Conservation (phyloP, 2,329 filamentous ascomycete genomes). For the Tolypocladium album region DNA sequence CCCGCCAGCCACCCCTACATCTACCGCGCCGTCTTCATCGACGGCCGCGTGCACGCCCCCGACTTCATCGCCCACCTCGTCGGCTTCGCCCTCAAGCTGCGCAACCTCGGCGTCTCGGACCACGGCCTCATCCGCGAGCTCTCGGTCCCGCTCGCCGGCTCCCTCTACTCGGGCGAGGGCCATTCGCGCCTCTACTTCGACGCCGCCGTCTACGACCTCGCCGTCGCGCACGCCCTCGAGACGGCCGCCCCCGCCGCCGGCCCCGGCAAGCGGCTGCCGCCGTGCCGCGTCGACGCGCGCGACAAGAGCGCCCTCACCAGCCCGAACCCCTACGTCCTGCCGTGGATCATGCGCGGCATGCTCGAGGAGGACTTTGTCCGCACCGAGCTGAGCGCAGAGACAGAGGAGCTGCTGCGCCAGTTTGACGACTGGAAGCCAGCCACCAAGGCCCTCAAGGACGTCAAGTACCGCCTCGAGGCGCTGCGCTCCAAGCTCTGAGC, state of each 20-base stretch:
- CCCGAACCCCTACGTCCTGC: slow-evolving; percentile 80
- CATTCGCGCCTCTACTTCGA: slow-evolving; percentile 93
- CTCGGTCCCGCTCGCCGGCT: slow-evolving; percentile 78
- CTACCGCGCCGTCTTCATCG: slow-evolving; percentile 90
- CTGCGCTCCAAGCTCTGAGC: slow-evolving; percentile 69
- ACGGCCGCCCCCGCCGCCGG: slow-evolving; percentile 36
- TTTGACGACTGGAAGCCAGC: slow-evolving; percentile 91
- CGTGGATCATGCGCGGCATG: slow-evolving; percentile 90
- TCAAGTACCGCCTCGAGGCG: slow-evolving; percentile 87
- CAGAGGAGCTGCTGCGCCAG: slow-evolving; percentile 65
- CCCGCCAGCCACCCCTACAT: slow-evolving; percentile 85
- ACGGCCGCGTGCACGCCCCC: slow-evolving; percentile 81
- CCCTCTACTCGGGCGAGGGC: slow-evolving; percentile 82
- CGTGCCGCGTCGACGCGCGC: background rate
- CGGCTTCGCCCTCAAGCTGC: slow-evolving; percentile 84
- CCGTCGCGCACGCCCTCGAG: slow-evolving; percentile 62
- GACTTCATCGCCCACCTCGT: slow-evolving; percentile 92
- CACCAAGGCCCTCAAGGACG: slow-evolving; percentile 87
- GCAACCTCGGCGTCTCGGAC: slow-evolving; percentile 86
- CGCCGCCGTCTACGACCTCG: slow-evolving; percentile 69
- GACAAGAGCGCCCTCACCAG: slow-evolving; percentile 23
- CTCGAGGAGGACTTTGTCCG: slow-evolving; percentile 88
- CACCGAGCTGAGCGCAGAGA: slow-evolving; percentile 67
- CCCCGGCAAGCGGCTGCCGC: background rate
- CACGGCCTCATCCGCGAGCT: slow-evolving; percentile 89